Conservation (phyloP, 2,329 filamentous ascomycete species). For the Periconia macrospinosa region DNA sequence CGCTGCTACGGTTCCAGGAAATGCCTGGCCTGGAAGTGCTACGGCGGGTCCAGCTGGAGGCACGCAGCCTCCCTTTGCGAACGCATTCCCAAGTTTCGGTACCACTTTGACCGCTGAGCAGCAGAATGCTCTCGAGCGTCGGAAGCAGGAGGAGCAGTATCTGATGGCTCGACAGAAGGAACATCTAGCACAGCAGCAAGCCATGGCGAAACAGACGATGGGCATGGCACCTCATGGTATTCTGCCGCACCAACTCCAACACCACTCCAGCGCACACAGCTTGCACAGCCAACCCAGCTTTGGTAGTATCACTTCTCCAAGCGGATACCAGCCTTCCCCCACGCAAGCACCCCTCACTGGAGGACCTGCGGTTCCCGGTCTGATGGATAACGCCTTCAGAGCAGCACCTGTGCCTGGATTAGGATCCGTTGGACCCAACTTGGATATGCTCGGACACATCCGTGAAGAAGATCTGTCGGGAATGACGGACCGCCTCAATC, state of each 20-base stretch:
- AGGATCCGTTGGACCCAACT: conserved; percentile 49
- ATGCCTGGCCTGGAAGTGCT: conserved; percentile 47
- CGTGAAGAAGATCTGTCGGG: conserved; percentile 72
- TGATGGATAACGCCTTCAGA: conserved; percentile 67
- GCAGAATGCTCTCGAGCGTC: conserved; percentile 92
- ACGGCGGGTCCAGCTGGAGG: conserved; percentile 44
- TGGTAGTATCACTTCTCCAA: conserved; percentile 88
- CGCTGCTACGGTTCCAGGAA: conserved; percentile 55
- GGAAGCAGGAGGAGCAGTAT: conserved; percentile 98
- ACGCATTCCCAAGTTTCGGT: conserved; percentile 93
- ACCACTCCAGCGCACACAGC: conserved; percentile 93
- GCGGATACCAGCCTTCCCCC: conserved; percentile 65
- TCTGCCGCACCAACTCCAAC: conserved; percentile 70
- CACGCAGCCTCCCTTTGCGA: conserved; percentile 80
- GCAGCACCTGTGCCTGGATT: conserved; percentile 42
- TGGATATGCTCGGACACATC: conserved; percentile 49
- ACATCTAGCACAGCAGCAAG: conserved; percentile 80
- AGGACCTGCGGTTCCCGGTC: conserved; percentile 56
- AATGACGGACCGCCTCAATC: conserved; percentile 67
- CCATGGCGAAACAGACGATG: conserved; percentile 69
- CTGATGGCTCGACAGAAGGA: conserved; percentile 96
- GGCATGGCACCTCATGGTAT: conserved; percentile 55
- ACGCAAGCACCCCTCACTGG: conserved; percentile 58
- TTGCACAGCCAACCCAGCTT: conserved; percentile 97
- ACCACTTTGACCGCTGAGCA: conserved; percentile 96